Conservation (phyloP, 164 flowering plant genomes). For the Piper betle region DNA sequence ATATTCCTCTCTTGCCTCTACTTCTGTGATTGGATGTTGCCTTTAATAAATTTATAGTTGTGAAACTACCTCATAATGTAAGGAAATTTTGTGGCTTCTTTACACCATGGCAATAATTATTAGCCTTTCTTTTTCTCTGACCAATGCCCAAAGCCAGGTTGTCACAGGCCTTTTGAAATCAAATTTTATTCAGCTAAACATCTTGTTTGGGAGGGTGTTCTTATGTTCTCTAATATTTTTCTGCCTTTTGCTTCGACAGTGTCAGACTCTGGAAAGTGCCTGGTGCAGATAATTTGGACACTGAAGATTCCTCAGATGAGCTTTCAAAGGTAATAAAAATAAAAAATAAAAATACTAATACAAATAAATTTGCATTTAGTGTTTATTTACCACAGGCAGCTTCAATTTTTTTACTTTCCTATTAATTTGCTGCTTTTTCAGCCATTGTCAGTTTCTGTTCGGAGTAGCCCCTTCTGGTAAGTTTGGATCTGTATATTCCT, state of each 20-base stretch:
- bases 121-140: no score
- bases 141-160: background rate
- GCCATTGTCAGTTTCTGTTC: conserved; percentile 58
- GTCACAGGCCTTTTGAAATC: no score
- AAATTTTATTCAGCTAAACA: no score
- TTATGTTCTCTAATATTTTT: no score
- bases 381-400: background rate
- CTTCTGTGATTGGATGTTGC: no score
- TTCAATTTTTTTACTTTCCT: background rate
- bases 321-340: conserved; percentile 29
- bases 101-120: no score
- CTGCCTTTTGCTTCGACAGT: conserved; percentile 24
- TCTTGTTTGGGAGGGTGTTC: no score
- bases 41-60: no score
- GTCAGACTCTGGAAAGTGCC: conserved; percentile 93
- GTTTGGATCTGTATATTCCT: conserved; percentile 2
- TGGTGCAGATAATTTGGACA: conserved; percentile 24
- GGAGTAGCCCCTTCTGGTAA: conserved; percentile 84
- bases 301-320: conserved; percentile 25
- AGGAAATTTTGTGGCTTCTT: background rate
- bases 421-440: conserved; percentile 19
- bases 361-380: no score
- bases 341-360: no score
- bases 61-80: no score
- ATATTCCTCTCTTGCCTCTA: no score